Evolutionary conservation across 2,329 filamentous ascomycete genomes (phyloP), one percentile per base, ranked within the genome.

Genomic region (Elsinoe batatas): DNA sequence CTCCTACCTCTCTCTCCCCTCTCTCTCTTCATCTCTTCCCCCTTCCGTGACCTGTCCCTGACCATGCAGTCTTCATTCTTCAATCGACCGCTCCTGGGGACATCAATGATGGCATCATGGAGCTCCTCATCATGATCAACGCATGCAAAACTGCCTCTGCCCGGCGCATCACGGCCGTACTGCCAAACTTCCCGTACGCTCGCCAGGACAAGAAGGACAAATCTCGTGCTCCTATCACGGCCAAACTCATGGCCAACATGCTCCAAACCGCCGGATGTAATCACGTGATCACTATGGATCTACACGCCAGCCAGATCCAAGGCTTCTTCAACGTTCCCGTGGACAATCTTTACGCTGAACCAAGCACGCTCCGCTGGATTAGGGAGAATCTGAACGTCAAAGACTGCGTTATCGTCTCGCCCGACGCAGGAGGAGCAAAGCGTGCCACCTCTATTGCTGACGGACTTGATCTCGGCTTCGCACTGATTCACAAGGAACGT

Each of bases 171-270:
- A 96, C 91, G 18, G 91, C 90, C 61, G 88, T 96, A 61, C 87
- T 96, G 53, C 91, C 91, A 62, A 96, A 95, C 73, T 97, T 95
- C 73, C 91, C 91, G 26, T 97, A 97, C 68, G 91, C 91, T 12
- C 84, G 91, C 50, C 91, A 97, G 74, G 93, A 97, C 72, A 97
- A 97, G 78, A 97, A 97, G 74, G 91, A 95, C 75, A 87, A 88
- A 77, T 93, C 87, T 56, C 84, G 91, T 61, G 91, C 93, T n/a
- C 91, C 93, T 38, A 98, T 97, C 70, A 94, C 88, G 40, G 91
- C 91, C 18, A 94, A 93, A 71, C 79, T 97, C 55, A 94, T 96
- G 74, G 91, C 91, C 57, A 96, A 97, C 73, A 96, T 97, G 91
- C 79, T 97, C 56, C 89, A 95, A 71, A 94, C 90, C 1, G 91